Evolutionary conservation across 768 basidiomycete species (phyloP), one percentile per base, ranked within the genome.

Genomic region (Gloeopeniophorella convolvens): DNA sequence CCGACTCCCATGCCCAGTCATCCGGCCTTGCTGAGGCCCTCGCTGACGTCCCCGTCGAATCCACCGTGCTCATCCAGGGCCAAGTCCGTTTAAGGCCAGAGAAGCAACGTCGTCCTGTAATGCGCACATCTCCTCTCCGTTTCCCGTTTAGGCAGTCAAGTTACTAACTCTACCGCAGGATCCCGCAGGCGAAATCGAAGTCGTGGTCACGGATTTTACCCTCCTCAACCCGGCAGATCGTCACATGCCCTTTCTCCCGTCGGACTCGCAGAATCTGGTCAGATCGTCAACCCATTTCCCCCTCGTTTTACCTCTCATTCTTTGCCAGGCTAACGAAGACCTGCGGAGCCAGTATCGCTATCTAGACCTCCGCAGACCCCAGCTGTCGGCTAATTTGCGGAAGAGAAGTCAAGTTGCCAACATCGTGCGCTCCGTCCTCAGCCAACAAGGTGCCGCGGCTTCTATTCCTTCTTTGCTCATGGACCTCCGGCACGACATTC

Each of bases 361-460:
- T 72, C 78, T 96, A 35, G 94, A 97, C 72, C 78, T 97, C 34
- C 82, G 94, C 24, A 78, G 93, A 35, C 67, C 80, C 8, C 72
- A 72, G 12, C 68, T 97, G 35, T 76, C 90, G 3, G 69, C 77
- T 48, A 96, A 96, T 67, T 70, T 97, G 57, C 84, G 80, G 60
- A 85, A 79, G 59, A 77, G 94, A 54, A 88, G 88, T 63, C 70
- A 76, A 50, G 89, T 94, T n/a, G 82, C 90, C 23, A 85, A 84
- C 55, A 71, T 84, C 52, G 75, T 89, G 35, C 79, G 93, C 44
- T 75, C 78, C 51, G 69, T 80, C 34, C 77, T 97, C 28, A 78
- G 89, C 61, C 74, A 85, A 47, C 72, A 81, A 63, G 87, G 93
- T 87, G 59, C 40, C 73, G 65, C 20, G 34, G 37, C 35, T 56